Conservation (phyloP, 2,329 filamentous ascomycete species). For the Talaromyces verruculosus region DNA sequence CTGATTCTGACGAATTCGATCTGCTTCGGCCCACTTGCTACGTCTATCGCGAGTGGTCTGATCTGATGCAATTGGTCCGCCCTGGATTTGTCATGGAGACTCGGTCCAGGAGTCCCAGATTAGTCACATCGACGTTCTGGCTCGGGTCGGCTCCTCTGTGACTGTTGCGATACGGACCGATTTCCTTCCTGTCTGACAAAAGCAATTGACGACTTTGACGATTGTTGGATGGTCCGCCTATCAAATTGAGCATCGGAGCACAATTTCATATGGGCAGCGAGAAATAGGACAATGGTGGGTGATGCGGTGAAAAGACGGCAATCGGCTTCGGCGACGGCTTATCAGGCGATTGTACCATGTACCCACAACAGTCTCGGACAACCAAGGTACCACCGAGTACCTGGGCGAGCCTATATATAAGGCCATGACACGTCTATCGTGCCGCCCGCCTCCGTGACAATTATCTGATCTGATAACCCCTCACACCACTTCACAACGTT, state of each 20-base stretch:
- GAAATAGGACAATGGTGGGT: neutral
- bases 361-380: slow-evolving; percentile 3
- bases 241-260: neutral
- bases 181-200: neutral
- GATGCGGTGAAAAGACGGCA: slow-evolving; percentile 7
- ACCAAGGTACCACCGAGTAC: slow-evolving; percentile 13
- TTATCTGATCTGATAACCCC: slow-evolving; percentile 7
- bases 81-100: slow-evolving; percentile 17
- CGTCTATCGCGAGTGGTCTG: neutral
- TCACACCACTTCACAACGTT: neutral
- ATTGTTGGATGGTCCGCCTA: neutral
- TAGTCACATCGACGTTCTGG: slow-evolving; percentile 20
- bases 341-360: slow-evolving; percentile 2
- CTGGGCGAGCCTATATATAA: slow-evolving; percentile 13
- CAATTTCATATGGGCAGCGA: neutral
- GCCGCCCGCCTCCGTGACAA: slow-evolving; percentile 1
- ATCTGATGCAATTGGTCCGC: neutral
- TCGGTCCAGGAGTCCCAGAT: slow-evolving; percentile 14
- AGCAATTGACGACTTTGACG: neutral
- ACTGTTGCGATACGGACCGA: neutral
- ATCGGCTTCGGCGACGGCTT: neutral
- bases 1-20: neutral
- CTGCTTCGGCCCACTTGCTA: neutral
- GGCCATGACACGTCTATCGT: neutral
- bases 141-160: slow-evolving; percentile 1